Percentiles rank a stretch among this genome's conserved stretches.
Evolutionary conservation across 2,329 filamentous ascomycete species (phyloP).

Genomic region (Aspergillus glaucus): DNA sequence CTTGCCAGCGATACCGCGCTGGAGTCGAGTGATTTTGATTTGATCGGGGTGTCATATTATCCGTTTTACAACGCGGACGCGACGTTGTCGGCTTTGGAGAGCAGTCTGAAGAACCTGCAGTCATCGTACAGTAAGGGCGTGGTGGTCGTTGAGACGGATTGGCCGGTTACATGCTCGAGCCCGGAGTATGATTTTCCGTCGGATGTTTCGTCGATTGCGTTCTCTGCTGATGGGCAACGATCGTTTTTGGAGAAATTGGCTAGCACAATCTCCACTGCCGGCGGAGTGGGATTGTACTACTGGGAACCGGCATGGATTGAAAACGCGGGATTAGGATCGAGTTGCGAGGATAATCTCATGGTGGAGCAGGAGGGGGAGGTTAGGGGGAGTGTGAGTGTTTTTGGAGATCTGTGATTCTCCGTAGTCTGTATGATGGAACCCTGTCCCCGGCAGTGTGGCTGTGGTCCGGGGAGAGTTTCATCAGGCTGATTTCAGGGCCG

Average conservation of each 20-base stretch:
- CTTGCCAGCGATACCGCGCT: conserved; percentile 46
- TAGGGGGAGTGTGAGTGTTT: conserved; percentile 53
- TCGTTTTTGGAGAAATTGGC: conserved; percentile 58
- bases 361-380: conserved; percentile 49
- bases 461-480: background rate
- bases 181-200: conserved; percentile 55
- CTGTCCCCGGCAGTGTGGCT: background rate
- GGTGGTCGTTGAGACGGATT: conserved; percentile 65
- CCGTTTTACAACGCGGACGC: conserved; percentile 61
- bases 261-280: conserved; percentile 47
- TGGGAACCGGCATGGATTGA: conserved; percentile 69
- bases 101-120: conserved; percentile 54
- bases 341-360: conserved; percentile 59
- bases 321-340: conserved; percentile 59
- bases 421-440: background rate
- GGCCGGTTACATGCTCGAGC: conserved; percentile 58
- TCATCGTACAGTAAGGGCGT: conserved; percentile 59
- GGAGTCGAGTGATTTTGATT: conserved; percentile 54
- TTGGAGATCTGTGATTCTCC: conserved; percentile 27
- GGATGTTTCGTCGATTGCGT: conserved; percentile 55
- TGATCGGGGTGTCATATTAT: conserved; percentile 68
- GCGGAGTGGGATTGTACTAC: conserved; percentile 60
- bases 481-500: conserved; percentile 9
- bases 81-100: conserved; percentile 52
- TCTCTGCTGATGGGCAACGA: conserved; percentile 57